Conservation (phyloP, 2,329 filamentous ascomycete genomes). For the Pseudogymnoascus sp. region DNA sequence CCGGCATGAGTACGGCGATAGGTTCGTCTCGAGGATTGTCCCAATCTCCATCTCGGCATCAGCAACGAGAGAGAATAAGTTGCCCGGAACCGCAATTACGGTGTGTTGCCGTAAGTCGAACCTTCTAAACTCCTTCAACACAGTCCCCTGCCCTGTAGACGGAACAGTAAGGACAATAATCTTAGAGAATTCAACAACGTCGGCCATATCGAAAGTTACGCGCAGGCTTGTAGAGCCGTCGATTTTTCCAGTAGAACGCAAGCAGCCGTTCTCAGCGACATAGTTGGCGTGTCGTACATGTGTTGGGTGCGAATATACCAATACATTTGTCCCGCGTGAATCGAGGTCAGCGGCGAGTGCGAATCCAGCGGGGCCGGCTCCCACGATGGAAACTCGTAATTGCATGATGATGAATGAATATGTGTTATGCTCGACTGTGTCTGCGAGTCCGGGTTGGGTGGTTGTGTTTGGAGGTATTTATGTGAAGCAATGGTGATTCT, state of each 20-base stretch:
- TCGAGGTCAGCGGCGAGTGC: constrained; percentile 10
- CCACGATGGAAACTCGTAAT: constrained; percentile 15
- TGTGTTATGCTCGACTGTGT: not conserved
- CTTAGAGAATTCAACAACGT: constrained; percentile 19
- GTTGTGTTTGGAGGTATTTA: not conserved
- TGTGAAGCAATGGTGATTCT: not conserved
- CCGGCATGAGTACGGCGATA: constrained; percentile 22
- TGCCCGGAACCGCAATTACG: constrained; percentile 22
- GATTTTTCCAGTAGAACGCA: constrained; percentile 14
- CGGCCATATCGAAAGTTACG: constrained; percentile 19
- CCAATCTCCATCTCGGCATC: constrained; percentile 14
- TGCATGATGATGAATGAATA: not conserved
- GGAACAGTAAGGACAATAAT: constrained; percentile 19
- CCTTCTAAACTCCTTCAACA: not conserved
- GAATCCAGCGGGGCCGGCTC: constrained; percentile 13
- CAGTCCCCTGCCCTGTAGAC: not conserved
- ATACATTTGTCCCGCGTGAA: constrained; percentile 14
- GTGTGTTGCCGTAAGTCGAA: not conserved
- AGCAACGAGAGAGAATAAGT: constrained; percentile 21
- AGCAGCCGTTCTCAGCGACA: constrained; percentile 5
- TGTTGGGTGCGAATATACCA: constrained; percentile 20
- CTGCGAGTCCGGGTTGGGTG: no score
- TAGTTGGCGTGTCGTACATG: constrained; percentile 15
- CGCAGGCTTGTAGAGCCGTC: constrained; percentile 12
- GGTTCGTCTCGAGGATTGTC: constrained; percentile 22